Base-by-base conservation (phyloP, 106 monocot genomes). In the Dioscorea dumetorum region DNA sequence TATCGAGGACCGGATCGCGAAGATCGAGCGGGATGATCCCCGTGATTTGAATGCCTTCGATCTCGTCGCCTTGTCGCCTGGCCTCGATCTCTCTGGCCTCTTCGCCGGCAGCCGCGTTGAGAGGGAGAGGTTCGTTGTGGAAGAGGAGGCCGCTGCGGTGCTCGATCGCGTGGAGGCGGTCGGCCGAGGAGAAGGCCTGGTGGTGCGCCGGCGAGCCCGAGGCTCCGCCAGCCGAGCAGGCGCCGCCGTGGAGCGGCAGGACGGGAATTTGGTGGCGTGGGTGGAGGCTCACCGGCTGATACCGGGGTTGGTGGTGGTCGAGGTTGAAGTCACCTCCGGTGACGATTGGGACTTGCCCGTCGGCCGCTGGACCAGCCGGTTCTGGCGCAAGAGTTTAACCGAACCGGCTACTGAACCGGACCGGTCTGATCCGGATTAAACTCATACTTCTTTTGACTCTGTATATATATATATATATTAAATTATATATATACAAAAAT, bases 21-120 rank as follows among this genome's bases (percentile, higher is more conserved):
- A 48, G 34, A 32, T 20, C 41, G 8, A 1, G 61, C 5, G 3
- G 60, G 71, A 71, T 14, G 60, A 50, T 0, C 50, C 49, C 12
- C n/a, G 71, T 13, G 71, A 61, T 2, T 48, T 71, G 8, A 71
- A 71, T 18, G 71, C 71, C 19, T 71, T 49, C 48, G 61, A 71
- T 23, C 13, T 71, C 6, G 50, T 71, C 22, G 24, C 68, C 22
- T 50, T 61, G 48, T 60, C 71, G 19, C 17, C 71, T 7, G 24
- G 23, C 7, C 48, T 71, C 48, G 60, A 71, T 24, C 49, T 71
- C 17, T 71, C 71, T 10, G 61, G 71, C 5, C 22, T 71, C 48
- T 71, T 71, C 49, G 60, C 14, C 13, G 12, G 48, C 18, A 4
- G 17, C 4, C 4, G 15, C 41, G 41, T 41, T 24, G 16, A 18